Conservation (phyloP, 139 green algal species). For the Chlorella sp. region DNA sequence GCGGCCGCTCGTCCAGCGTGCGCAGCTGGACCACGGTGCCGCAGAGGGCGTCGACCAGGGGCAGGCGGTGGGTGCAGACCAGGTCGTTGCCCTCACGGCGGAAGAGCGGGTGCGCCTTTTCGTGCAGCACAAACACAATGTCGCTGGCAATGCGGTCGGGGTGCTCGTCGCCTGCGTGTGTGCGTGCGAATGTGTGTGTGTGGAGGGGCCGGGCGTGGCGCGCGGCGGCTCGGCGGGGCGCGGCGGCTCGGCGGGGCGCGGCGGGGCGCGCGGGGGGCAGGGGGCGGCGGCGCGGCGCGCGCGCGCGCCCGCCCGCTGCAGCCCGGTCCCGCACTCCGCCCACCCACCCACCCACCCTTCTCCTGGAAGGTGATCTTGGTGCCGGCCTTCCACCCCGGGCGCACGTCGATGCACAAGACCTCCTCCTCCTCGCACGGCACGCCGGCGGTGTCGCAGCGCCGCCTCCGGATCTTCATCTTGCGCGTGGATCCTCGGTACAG, state of each 20-base stretch:
- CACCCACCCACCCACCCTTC: conserved; percentile 52
- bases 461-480: conserved; percentile 51
- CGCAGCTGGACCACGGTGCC: conserved; percentile 38
- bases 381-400: conserved; percentile 95
- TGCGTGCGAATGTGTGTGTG: too few relatives aligned
- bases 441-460: background rate
- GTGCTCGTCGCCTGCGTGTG: conserved; percentile 78
- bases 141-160: conserved; percentile 79
- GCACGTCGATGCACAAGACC: conserved; percentile 87
- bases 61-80: conserved; percentile 50
- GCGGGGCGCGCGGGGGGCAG: too few relatives aligned
- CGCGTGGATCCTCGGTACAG: conserved; percentile 76
- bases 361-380: conserved; percentile 94
- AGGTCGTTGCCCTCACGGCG: conserved; percentile 87
- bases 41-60: conserved; percentile 61
- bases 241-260: too few relatives aligned
- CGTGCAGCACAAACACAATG: conserved; percentile 90
- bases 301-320: too few relatives aligned
- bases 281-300: too few relatives aligned
- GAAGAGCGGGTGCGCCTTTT: conserved; percentile 89
- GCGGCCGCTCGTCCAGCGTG: conserved; percentile 61
- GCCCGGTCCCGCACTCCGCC: background rate
- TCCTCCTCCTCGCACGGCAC: conserved; percentile 58
- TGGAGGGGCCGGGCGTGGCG: too few relatives aligned
- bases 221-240: too few relatives aligned